These are phyloP conservation scores for Candida glaebosa DNA, from an alignment of 805 yeast species.

Conservation along the genomic window DNA sequence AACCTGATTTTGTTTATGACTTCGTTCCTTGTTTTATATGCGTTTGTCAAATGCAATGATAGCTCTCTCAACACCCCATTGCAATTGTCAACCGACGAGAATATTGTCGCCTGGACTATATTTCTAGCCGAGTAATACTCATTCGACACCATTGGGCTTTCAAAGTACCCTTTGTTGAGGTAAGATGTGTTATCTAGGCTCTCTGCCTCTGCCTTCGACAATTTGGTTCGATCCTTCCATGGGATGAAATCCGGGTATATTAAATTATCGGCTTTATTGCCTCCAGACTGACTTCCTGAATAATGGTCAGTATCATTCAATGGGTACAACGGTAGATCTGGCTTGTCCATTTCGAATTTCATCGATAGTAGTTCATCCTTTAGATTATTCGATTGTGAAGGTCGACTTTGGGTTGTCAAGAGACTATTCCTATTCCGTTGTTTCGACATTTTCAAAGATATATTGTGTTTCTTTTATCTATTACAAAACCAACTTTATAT, in stretches of 20 bases:
- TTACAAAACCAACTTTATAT: not conserved
- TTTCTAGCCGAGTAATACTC: constrained; percentile 72
- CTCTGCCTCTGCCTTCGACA: constrained; percentile 37
- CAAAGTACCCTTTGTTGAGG: constrained; percentile 70
- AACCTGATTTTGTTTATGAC: constrained; percentile 34
- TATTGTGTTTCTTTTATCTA: not conserved
- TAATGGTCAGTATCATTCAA: constrained; percentile 18
- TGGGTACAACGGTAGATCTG: constrained; percentile 32
- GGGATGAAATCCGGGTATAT: constrained; percentile 70
- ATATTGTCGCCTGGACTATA: constrained; percentile 45
- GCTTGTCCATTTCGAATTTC: constrained; percentile 35
- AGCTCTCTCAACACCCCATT: constrained; percentile 33
- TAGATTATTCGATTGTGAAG: constrained; percentile 15
- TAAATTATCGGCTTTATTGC: constrained; percentile 5
- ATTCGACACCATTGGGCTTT: constrained; percentile 56
- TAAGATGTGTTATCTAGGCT: constrained; percentile 45
- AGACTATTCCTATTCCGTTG: constrained; percentile 25
- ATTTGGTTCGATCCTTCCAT: constrained; percentile 56
- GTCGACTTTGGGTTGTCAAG: constrained; percentile 20
- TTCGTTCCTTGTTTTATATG: constrained; percentile 36
- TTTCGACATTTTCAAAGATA: constrained; percentile 20
- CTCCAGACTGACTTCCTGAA: constrained; percentile 6
- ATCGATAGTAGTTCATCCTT: constrained; percentile 32
- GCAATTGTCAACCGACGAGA: constrained; percentile 33
- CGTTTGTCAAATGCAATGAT: constrained; percentile 34